phyloP scores from a whole-genome alignment of 345 rosid genomes.

The Capsella bursapastoris region DNA sequence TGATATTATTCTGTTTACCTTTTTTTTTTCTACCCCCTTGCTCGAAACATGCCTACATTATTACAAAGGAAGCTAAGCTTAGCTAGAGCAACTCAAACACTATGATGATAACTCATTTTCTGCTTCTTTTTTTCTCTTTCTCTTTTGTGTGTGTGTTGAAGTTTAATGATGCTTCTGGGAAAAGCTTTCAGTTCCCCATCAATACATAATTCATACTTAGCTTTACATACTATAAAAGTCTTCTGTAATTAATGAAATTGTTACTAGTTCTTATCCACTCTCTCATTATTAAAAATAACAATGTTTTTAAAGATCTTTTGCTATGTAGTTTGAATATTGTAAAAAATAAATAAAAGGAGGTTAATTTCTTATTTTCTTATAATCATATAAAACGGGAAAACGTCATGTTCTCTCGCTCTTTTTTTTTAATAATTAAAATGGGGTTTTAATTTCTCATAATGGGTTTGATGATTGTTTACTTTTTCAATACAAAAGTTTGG shows the following conservation, averaged over 20 bases:
- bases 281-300: not conserved
- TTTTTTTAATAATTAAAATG: not conserved
- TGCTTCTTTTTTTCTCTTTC: not conserved
- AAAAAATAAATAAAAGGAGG: not conserved
- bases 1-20: not conserved
- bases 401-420: not conserved
- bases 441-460: not conserved
- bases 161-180: slow-evolving; percentile 25
- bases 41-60: slow-evolving; percentile 35
- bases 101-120: slow-evolving; percentile 21
- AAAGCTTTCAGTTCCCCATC: slow-evolving; percentile 27
- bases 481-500: not conserved
- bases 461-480: slow-evolving; percentile 2
- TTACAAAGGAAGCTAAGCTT: slow-evolving; percentile 14
- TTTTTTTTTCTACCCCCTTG: slow-evolving; percentile 11
- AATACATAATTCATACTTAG: slow-evolving; percentile 13
- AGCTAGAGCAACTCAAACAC: slow-evolving; percentile 3
- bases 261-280: not conserved
- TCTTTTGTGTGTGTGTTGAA: not conserved
- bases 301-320: not conserved
- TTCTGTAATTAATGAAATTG: not conserved
- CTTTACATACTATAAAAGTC: not conserved
- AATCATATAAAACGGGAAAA: not conserved
- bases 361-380: not conserved
- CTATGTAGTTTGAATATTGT: not conserved